Percentiles rank a stretch among this genome's conserved stretches.
Evolutionary conservation across 257 asterid species (phyloP).

Genomic region (Penstemon newberryi): DNA sequence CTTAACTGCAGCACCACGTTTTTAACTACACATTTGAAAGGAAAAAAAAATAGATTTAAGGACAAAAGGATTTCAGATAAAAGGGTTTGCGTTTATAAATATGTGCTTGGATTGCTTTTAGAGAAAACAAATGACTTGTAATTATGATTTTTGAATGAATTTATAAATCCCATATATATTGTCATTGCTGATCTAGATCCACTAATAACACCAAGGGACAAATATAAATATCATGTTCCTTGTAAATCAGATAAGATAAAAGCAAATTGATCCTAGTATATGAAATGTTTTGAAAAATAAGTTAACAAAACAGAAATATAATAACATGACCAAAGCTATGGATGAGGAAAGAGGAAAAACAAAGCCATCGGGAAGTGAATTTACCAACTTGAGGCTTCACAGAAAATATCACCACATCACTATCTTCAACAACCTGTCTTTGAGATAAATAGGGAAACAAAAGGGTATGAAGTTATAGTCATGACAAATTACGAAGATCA

Average conservation of each 20-base stretch:
- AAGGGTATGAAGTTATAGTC: conserved; percentile 9
- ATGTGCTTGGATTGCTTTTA: too few species aligned
- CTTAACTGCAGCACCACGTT: conserved; percentile 60
- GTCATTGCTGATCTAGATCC: neutral
- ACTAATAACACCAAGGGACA: neutral
- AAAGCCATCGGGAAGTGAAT: conserved; percentile 9
- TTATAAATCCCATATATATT: too few species aligned
- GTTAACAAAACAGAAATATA: neutral
- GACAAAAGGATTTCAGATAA: neutral
- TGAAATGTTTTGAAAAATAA: conserved; percentile 1
- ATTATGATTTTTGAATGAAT: too few species aligned
- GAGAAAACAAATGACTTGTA: too few species aligned
- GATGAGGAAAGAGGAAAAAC: conserved; percentile 1
- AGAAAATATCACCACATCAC: conserved; percentile 82
- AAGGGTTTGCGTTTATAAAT: neutral
- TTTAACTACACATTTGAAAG: conserved; percentile 52
- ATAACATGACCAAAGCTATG: neutral
- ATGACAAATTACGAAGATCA: conserved; percentile 2
- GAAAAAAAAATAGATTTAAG: neutral
- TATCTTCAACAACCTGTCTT: conserved; percentile 79
- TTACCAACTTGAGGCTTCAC: conserved; percentile 97
- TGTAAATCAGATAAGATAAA: neutral
- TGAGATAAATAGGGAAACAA: conserved; percentile 26
- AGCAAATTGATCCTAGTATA: neutral
- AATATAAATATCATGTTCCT: neutral